Percentiles rank a stretch among this genome's conserved stretches.
phyloP scores from a whole-genome alignment of 78 protist genomes.

The Anaeramoeba flamelloides region DNA sequence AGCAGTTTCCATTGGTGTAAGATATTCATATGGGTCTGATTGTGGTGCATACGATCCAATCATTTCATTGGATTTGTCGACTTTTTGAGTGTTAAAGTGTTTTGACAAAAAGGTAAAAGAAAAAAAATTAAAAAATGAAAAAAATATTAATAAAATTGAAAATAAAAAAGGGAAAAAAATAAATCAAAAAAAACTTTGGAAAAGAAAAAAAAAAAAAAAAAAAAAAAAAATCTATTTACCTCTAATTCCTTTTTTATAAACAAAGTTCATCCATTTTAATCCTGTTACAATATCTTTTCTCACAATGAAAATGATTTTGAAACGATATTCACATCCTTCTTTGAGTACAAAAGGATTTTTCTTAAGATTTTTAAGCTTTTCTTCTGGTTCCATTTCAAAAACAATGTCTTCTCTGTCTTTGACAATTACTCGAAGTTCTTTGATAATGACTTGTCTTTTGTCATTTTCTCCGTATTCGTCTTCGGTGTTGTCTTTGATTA shows the following conservation, averaged over 20 bases:
- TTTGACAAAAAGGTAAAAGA: too few relatives aligned
- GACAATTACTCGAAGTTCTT: slow-evolving; percentile 29
- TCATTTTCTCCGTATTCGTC: too few relatives aligned
- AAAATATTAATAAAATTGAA: too few relatives aligned
- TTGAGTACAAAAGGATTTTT: slow-evolving; percentile 33
- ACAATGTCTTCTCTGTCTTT: slow-evolving; percentile 35
- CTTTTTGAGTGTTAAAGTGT: too few relatives aligned
- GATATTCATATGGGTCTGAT: slow-evolving; percentile 4
- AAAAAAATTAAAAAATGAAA: too few relatives aligned
- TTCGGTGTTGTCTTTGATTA: too few relatives aligned
- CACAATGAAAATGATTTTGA: slow-evolving; percentile 39
- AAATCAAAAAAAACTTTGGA: not conserved
- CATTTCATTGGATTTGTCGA: slow-evolving; percentile 36
- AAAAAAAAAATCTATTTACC: not conserved
- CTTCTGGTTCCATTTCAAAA: slow-evolving; percentile 22
- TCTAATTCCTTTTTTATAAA: slow-evolving; percentile 36
- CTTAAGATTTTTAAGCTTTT: slow-evolving; percentile 25
- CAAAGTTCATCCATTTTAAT: slow-evolving; percentile 38
- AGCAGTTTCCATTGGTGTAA: slow-evolving; percentile 20
- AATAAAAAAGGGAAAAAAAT: too few relatives aligned
- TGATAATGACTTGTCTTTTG: slow-evolving; percentile 35
- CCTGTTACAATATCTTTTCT: slow-evolving; percentile 57
- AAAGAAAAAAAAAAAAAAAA: not conserved
- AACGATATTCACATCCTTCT: slow-evolving; percentile 38
- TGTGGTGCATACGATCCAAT: slow-evolving; percentile 55